These are phyloP conservation scores for Didymella pinodella DNA, from an alignment of 2,329 filamentous ascomycete species.

Conservation along the genomic window DNA sequence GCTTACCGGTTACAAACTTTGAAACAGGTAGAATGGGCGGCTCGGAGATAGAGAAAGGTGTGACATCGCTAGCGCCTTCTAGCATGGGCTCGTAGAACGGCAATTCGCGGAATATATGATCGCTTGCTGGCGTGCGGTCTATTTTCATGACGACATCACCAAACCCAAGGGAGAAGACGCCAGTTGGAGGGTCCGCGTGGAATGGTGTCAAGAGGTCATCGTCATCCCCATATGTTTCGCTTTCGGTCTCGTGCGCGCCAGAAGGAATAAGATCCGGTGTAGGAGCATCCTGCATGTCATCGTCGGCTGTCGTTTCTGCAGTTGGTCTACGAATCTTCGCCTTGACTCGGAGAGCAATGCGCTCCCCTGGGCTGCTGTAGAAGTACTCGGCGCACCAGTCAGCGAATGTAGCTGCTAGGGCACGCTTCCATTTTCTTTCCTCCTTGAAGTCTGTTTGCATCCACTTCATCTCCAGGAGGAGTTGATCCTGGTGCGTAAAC, in stretches of 20 bases:
- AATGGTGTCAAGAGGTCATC: conserved; percentile 54
- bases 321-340: conserved; percentile 45
- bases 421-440: conserved; percentile 92
- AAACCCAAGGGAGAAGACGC: conserved; percentile 81
- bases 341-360: conserved; percentile 73
- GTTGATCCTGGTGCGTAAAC: conserved; percentile 81
- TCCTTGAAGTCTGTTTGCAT: conserved; percentile 96
- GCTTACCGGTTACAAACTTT: conserved; percentile 83
- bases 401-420: conserved; percentile 80
- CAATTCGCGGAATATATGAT: conserved; percentile 80
- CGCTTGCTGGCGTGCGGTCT: conserved; percentile 74
- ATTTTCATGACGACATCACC: conserved; percentile 84
- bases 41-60: conserved; percentile 44
- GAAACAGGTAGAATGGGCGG: conserved; percentile 79
- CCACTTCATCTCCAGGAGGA: conserved; percentile 94
- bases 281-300: conserved; percentile 51
- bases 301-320: conserved; percentile 24
- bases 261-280: conserved; percentile 52
- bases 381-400: conserved; percentile 86
- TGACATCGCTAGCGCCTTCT: conserved; percentile 44
- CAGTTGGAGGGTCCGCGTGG: conserved; percentile 68
- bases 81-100: conserved; percentile 71
- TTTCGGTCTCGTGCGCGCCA: conserved; percentile 50
- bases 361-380: conserved; percentile 68
- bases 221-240: conserved; percentile 50